A percentile compares a stretch with the other conserved stretches of the same genome.
Conservation (phyloP, 306 rosid species). For the Sindora glabra region DNA sequence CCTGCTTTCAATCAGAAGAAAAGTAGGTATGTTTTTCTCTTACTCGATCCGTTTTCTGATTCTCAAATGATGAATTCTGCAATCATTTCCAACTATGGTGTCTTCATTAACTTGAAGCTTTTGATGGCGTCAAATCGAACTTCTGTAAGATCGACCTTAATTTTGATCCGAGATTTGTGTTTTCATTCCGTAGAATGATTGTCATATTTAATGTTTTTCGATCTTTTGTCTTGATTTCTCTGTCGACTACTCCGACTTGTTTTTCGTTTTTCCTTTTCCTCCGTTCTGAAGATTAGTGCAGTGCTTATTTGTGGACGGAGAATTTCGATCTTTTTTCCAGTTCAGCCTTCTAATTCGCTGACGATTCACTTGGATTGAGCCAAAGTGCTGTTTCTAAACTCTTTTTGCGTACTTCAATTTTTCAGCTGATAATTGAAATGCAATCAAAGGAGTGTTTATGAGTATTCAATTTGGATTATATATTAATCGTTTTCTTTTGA, state of each 20-base stretch:
- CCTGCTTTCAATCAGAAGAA: constrained; percentile 46
- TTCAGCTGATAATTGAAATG: background rate
- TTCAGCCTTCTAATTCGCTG: constrained; percentile 12
- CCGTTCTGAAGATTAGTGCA: background rate
- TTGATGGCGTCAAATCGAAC: background rate
- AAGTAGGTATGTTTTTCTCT: constrained; percentile 20
- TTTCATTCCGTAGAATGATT: background rate
- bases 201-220: background rate
- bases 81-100: too few species aligned
- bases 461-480: background rate
- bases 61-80: background rate
- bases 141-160: constrained; percentile 15
- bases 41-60: constrained; percentile 30
- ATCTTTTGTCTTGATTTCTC: constrained; percentile 18
- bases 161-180: background rate
- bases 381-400: background rate
- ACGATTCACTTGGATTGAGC: constrained; percentile 10
- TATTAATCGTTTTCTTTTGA: background rate
- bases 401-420: background rate
- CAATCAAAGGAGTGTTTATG: background rate
- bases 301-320: background rate
- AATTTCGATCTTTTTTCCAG: background rate
- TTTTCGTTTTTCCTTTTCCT: background rate
- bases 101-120: background rate
- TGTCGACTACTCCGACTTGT: background rate